These are phyloP conservation scores for Cercospora sp. DNA, from an alignment of 2,329 filamentous ascomycete species.

Conservation along the genomic window DNA sequence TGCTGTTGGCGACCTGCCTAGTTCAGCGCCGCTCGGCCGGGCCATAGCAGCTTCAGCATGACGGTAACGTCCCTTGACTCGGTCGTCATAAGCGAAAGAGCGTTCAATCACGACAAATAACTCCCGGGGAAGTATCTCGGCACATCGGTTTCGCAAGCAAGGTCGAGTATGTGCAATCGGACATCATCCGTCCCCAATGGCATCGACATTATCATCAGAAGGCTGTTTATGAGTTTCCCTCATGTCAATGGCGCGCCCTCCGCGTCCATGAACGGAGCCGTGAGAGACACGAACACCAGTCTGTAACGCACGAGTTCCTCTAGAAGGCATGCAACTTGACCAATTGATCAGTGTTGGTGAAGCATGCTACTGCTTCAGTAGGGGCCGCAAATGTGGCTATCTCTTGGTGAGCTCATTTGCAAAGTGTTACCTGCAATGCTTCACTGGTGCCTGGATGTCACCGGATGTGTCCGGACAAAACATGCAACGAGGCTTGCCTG, in stretches of 20 bases:
- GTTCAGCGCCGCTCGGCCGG: neutral
- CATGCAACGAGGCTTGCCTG: neutral
- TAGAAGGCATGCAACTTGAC: neutral
- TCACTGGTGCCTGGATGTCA: neutral
- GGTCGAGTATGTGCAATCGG: neutral
- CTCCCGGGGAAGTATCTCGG: no score
- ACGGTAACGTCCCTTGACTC: neutral
- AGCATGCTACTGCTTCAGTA: neutral
- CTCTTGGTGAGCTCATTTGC: neutral
- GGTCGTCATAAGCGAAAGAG: no score
- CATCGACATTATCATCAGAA: neutral
- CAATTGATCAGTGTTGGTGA: neutral
- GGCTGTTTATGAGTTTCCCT: neutral
- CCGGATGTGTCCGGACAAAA: slow-evolving; percentile 3
- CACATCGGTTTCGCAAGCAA: no score
- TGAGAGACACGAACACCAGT: neutral
- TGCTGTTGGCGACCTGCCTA: neutral
- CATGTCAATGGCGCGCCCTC: neutral
- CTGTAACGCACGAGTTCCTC: neutral
- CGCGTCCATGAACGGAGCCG: neutral
- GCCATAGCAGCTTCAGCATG: neutral
- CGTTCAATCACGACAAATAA: no score
- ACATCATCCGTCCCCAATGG: neutral
- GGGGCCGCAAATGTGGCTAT: neutral
- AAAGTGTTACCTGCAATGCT: neutral